Percentiles rank a stretch among this genome's conserved stretches.
Conservation (phyloP, 2,329 filamentous ascomycete species). For the Ophiostoma populinum region DNA sequence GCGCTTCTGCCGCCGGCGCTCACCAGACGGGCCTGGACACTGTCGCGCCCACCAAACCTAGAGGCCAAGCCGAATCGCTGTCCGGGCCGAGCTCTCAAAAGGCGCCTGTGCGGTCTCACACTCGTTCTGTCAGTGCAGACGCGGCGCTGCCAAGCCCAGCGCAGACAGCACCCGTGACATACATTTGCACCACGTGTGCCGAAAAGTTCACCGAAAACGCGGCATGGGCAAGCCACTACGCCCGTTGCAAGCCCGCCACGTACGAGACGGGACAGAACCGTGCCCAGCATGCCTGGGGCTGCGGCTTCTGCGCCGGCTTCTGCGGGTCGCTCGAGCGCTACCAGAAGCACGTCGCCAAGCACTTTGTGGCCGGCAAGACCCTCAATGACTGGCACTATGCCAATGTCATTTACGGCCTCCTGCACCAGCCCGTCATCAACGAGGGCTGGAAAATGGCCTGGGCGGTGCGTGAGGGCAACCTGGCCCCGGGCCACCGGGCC, state of each 20-base stretch:
- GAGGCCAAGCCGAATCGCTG: too few relatives aligned
- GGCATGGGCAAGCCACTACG: constrained; percentile 53
- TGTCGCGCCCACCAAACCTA: too few relatives aligned
- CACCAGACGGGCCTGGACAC: too few relatives aligned
- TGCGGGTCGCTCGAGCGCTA: constrained; percentile 47
- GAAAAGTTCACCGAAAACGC: constrained; percentile 51
- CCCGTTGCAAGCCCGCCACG: constrained; percentile 32
- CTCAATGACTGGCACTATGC: constrained; percentile 53
- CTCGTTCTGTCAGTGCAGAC: not conserved
- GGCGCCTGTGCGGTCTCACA: too few relatives aligned
- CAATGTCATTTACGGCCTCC: constrained; percentile 46
- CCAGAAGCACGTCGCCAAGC: constrained; percentile 50
- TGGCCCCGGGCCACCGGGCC: constrained; percentile 32
- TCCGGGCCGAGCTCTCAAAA: too few relatives aligned
- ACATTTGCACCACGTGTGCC: constrained; percentile 42
- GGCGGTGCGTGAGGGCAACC: constrained; percentile 23
- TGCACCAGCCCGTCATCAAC: constrained; percentile 47
- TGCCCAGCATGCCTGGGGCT: constrained; percentile 49
- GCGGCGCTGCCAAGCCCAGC: too few relatives aligned
- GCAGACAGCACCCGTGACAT: constrained; percentile 24
- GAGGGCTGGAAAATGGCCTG: constrained; percentile 43
- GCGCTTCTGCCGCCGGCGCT: too few relatives aligned
- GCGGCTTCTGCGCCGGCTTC: constrained; percentile 48
- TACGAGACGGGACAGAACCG: constrained; percentile 28
- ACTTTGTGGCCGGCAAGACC: constrained; percentile 46